Percentiles rank a stretch among this genome's conserved stretches.
These are phyloP conservation scores for Puccinia coronata DNA, from an alignment of 1,284 basidiomycete genomes.

Conservation along the genomic window DNA sequence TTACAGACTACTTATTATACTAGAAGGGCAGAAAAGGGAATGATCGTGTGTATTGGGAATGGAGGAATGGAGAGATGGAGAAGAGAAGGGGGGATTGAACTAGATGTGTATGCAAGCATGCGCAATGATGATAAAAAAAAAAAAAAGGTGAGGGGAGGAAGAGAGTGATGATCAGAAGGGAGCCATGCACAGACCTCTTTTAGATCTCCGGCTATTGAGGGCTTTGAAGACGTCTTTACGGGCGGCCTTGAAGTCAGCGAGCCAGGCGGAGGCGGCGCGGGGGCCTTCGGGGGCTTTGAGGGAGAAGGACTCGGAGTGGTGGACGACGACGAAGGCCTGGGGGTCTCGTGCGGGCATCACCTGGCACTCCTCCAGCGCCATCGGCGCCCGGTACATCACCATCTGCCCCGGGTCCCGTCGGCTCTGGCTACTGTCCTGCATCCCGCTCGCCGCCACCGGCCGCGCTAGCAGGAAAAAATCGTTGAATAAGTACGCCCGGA, in stretches of 20 bases:
- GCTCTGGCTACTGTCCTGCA: not conserved
- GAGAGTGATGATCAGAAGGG: constrained; percentile 13
- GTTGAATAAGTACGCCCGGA: constrained; percentile 42
- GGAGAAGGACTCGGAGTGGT: constrained; percentile 20
- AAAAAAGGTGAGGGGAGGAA: not conserved
- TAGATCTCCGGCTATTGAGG: constrained; percentile 8
- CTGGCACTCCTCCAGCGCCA: constrained; percentile 43
- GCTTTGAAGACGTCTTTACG: constrained; percentile 32
- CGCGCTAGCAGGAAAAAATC: constrained; percentile 43
- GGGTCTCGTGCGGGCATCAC: constrained; percentile 23
- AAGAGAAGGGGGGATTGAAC: too few species aligned
- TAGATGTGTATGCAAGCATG: too few species aligned
- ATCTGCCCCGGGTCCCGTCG: not conserved
- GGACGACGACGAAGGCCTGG: not conserved
- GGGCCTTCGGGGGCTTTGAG: constrained; percentile 34
- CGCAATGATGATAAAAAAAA: too few species aligned
- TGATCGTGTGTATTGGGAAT: too few species aligned
- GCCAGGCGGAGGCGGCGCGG: constrained; percentile 14
- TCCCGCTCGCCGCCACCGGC: not conserved
- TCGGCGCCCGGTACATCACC: constrained; percentile 45
- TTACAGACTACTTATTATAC: too few species aligned
- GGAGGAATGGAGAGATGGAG: too few species aligned
- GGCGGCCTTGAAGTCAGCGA: constrained; percentile 22
- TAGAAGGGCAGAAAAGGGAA: too few species aligned
- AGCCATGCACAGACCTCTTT: constrained; percentile 35